A percentile compares a stretch with the other conserved stretches of the same genome.
Evolutionary conservation across 225 moss, liverwort and hornwort species (phyloP).

Genomic region (Marchantia polymorpha): DNA sequence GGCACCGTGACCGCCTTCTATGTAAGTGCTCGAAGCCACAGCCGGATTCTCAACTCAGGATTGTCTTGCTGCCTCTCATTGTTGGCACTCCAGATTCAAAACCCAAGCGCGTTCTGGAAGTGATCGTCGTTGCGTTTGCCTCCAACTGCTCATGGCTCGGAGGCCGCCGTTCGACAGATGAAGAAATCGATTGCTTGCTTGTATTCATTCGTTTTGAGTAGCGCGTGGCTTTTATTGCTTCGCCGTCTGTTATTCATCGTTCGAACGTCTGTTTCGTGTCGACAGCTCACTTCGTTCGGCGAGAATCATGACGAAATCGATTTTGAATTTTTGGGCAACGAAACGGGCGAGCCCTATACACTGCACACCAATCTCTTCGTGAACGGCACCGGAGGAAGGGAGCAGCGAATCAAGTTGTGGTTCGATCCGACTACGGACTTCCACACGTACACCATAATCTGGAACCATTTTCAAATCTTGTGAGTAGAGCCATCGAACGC

Average conservation of each 20-base stretch:
- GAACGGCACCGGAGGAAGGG: slow-evolving; percentile 55
- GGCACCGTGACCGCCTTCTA: slow-evolving; percentile 50
- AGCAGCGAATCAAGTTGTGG: slow-evolving; percentile 59
- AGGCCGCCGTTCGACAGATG: neutral
- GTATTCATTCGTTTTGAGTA: neutral
- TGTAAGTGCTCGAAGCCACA: slow-evolving; percentile 20
- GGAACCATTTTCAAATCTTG: slow-evolving; percentile 71
- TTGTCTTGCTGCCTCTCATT: no score
- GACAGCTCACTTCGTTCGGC: slow-evolving; percentile 60
- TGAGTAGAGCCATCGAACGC: slow-evolving; percentile 17
- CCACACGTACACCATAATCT: slow-evolving; percentile 69
- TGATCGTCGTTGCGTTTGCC: neutral
- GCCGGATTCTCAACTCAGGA: no score
- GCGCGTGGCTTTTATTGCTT: neutral
- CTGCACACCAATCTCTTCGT: slow-evolving; percentile 62
- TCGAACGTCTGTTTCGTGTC: neutral
- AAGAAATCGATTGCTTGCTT: neutral
- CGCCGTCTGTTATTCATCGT: neutral
- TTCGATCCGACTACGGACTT: slow-evolving; percentile 60
- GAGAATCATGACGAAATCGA: slow-evolving; percentile 66
- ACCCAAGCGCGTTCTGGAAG: neutral
- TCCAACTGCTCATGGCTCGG: neutral
- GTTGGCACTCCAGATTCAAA: no score
- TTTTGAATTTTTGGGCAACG: slow-evolving; percentile 79
- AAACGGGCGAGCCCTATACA: slow-evolving; percentile 60